Evolutionary conservation across 2,329 filamentous ascomycete genomes (phyloP), one percentile per base, ranked within the genome.

Genomic region (Phialophora macrospora): DNA sequence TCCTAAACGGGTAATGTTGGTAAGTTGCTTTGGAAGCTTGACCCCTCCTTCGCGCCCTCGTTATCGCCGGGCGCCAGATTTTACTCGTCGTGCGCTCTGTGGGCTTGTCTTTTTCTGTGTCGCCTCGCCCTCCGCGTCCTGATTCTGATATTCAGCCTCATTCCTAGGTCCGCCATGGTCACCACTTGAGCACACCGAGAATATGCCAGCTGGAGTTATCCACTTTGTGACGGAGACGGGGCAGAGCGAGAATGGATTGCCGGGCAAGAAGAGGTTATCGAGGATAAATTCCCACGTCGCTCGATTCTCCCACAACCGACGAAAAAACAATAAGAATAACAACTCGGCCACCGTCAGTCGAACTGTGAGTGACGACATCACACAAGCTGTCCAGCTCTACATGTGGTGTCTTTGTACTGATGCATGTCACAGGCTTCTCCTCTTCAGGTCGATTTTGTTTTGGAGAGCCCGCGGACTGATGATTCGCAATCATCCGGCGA

Each of bases 181-280:
- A 52, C 28, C 30, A 41, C 20, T 28, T 34, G 38, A 44, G 11
- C 8, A 41, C 58, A 28, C 14, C 14, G 34, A n/a, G 17, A 52
- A 26, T 26, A 60, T 60, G 58, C 22, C 58, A 26, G 32, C 58
- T 28, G 58, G 58, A 28, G 46, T 55, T n/a, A 62, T 62, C 22
- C 51, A 62, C 41, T 62, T 62, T 41, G 60, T 62, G 32, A 55
- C 48, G 8, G 60, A 62, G 60, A 62, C 60, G 34, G 60, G 60
- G 22, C 51, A 55, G 52, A 49, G 51, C n/a, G 32, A 62, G 4
- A 48, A 46, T 24, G 58, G 58, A 1, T 34, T 44, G 12, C 60
- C 60, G 34, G 49, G 51, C 32, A 62, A 55, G 52, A 55, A 44
- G 51, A 44, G 60, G 38, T n/a, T 62, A 38, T 62, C 60, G 11